phyloP scores from a whole-genome alignment of 208 protist species.

The Leishmania amazonensis region DNA sequence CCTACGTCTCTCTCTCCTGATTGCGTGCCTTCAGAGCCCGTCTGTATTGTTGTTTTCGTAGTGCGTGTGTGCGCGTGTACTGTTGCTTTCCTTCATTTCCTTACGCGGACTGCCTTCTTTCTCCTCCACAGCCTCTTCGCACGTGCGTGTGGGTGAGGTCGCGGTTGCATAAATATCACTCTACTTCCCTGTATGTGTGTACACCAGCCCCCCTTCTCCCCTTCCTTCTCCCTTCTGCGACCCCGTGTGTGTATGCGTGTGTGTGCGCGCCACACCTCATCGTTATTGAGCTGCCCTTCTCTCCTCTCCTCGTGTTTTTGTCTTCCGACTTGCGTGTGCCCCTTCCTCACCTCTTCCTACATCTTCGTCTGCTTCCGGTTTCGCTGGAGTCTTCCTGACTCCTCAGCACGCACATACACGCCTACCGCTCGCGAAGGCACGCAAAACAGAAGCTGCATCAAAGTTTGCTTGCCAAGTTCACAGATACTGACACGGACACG shows the following conservation, averaged over 20 bases:
- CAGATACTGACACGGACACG: neutral
- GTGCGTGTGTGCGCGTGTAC: neutral
- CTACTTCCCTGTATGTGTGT: neutral
- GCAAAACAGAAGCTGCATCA: neutral
- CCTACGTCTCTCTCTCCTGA: neutral
- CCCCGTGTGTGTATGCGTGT: neutral
- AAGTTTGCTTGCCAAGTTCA: neutral
- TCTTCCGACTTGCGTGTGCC: neutral
- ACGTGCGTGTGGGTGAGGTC: neutral
- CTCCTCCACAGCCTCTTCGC: neutral
- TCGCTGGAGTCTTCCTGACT: neutral
- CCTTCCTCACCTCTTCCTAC: neutral
- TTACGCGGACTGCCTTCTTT: neutral
- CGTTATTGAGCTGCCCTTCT: neutral
- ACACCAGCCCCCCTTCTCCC: neutral
- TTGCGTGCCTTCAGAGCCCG: neutral
- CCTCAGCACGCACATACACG: too few species aligned
- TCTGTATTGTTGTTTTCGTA: neutral
- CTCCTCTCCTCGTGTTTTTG: neutral
- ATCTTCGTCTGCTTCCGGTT: neutral
- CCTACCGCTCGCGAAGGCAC: neutral
- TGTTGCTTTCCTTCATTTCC: neutral
- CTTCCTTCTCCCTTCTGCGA: slow-evolving; percentile 4
- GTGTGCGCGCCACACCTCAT: neutral
- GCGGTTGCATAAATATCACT: neutral